A percentile compares a stretch with the other conserved stretches of the same genome.
These are phyloP conservation scores for Hortaea werneckii DNA, from an alignment of 2,329 filamentous ascomycete genomes.

Conservation along the genomic window DNA sequence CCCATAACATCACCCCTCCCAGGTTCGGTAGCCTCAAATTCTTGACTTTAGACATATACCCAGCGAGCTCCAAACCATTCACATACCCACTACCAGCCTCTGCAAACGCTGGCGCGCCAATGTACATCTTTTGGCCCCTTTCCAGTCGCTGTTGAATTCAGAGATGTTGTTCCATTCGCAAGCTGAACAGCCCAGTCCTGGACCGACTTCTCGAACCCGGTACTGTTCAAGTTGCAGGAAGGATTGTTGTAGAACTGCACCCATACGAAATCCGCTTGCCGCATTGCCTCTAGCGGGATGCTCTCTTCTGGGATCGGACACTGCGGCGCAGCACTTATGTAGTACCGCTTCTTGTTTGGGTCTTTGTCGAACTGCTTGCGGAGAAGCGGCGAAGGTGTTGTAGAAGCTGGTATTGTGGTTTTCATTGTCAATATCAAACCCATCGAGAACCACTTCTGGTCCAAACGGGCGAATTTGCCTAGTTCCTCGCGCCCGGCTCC, in stretches of 20 bases:
- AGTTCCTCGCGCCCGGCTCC: conserved; percentile 19
- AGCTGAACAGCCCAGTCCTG: conserved; percentile 19
- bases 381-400: conserved; percentile 16
- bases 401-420: conserved; percentile 19
- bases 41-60: conserved; percentile 14
- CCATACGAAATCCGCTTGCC: conserved; percentile 28
- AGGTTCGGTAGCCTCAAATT: conserved; percentile 18
- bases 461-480: conserved; percentile 23
- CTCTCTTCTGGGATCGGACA: conserved; percentile 27
- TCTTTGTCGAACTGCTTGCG: conserved; percentile 15
- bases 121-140: conserved; percentile 18
- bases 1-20: conserved; percentile 31
- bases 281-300: conserved; percentile 23
- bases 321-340: conserved; percentile 29
- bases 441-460: conserved; percentile 22
- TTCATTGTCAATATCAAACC: conserved; percentile 32
- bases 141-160: neutral
- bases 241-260: conserved; percentile 36
- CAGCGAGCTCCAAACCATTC: conserved; percentile 15
- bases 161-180: neutral
- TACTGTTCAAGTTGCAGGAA: conserved; percentile 22
- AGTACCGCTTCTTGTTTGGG: conserved; percentile 20
- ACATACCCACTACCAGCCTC: conserved; percentile 23
- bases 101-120: conserved; percentile 21
- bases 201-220: conserved; percentile 21